A percentile compares a stretch with the other conserved stretches of the same genome.
Conservation (phyloP, 78 protist species). For the Protostelium mycophagum region DNA sequence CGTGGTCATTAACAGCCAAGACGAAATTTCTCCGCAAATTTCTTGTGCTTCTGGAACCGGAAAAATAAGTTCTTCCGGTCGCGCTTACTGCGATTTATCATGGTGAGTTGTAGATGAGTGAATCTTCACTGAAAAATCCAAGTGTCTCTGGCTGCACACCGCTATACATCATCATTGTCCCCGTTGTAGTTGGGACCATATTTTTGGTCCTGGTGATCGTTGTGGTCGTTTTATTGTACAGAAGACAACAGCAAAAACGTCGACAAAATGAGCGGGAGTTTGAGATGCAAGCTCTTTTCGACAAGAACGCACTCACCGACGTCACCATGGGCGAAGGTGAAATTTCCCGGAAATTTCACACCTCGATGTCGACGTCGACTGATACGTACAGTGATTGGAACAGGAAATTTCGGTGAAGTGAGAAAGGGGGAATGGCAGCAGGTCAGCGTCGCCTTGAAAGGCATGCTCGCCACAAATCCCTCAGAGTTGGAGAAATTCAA, state of each 20-base stretch:
- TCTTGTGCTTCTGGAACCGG: neutral
- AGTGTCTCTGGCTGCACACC: neutral
- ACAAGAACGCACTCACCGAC: neutral
- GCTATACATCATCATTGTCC: neutral
- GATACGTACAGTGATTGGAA: neutral
- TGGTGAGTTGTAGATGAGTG: neutral
- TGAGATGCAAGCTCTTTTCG: neutral
- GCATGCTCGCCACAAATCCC: neutral
- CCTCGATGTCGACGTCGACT: neutral
- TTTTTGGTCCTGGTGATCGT: neutral
- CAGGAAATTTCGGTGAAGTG: neutral
- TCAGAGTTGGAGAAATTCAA: neutral
- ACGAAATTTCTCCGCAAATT: neutral
- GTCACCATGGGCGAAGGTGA: neutral
- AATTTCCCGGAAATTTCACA: neutral
- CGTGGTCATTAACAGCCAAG: neutral
- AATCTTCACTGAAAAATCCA: neutral
- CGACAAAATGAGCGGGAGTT: neutral
- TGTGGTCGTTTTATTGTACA: neutral
- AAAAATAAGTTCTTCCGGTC: neutral
- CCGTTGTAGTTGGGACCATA: neutral
- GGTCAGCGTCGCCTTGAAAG: neutral
- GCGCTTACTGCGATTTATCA: neutral
- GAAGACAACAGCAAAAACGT: neutral
- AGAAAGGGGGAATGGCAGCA: neutral